Conservation (phyloP, 2,329 filamentous ascomycete species). For the Fusarium stilboides region DNA sequence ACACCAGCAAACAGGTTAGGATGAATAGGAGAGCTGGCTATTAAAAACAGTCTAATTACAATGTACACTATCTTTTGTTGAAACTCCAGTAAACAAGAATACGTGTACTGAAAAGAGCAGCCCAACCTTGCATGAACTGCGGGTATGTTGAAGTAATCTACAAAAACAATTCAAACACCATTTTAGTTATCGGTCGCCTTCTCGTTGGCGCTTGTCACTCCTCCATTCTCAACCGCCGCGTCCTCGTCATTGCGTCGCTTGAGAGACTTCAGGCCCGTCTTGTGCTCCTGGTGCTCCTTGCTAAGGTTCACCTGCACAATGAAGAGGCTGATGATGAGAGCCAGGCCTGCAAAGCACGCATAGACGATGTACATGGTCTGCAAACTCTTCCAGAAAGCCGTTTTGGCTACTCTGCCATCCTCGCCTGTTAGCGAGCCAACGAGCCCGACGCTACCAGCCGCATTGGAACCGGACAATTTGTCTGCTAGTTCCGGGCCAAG, state of each 20-base stretch:
- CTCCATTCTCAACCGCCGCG: constrained; percentile 4
- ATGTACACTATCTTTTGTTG: constrained; percentile 11
- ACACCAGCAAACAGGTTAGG: not conserved
- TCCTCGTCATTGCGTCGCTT: constrained; percentile 51
- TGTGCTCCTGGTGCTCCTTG: constrained; percentile 70
- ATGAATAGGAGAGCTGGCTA: not conserved
- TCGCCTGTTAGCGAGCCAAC: constrained; percentile 66
- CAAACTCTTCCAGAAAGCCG: constrained; percentile 66
- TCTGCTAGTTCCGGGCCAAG: constrained; percentile 67
- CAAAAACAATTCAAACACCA: not conserved
- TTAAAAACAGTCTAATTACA: constrained; percentile 7
- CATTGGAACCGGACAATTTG: constrained; percentile 70
- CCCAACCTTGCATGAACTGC: not conserved
- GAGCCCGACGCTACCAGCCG: constrained; percentile 72
- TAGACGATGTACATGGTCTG: constrained; percentile 73
- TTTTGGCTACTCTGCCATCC: constrained; percentile 60
- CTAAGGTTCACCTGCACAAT: constrained; percentile 66
- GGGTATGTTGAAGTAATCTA: constrained; percentile 10
- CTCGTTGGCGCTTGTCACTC: constrained; percentile 19
- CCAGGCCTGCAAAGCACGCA: constrained; percentile 63
- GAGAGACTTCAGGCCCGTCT: constrained; percentile 68
- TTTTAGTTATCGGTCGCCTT: constrained; percentile 36
- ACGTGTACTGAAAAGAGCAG: constrained; percentile 1
- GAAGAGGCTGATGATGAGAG: constrained; percentile 63
- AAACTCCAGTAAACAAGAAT: not conserved